Percentiles rank a stretch among this genome's conserved stretches.
These are phyloP conservation scores for Xylaria cubensis DNA, from an alignment of 495 filamentous ascomycete species.

Conservation along the genomic window DNA sequence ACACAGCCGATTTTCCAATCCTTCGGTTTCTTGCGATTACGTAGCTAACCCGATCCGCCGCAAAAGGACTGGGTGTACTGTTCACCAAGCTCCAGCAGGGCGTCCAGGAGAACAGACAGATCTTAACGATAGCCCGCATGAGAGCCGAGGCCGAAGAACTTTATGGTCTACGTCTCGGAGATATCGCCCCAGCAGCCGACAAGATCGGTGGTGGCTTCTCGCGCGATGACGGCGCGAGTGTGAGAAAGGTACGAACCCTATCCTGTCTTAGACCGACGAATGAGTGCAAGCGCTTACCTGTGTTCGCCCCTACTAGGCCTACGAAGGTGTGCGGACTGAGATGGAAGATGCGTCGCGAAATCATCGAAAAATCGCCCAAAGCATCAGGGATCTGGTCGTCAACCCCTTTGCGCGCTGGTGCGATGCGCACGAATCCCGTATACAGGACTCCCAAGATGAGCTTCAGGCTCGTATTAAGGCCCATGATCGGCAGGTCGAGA, in stretches of 20 bases:
- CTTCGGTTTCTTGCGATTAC: conserved; percentile 1
- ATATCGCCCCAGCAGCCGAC: conserved; percentile 84
- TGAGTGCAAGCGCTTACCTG: conserved; percentile 29
- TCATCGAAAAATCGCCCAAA: conserved; percentile 93
- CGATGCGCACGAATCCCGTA: conserved; percentile 87
- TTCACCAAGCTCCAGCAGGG: conserved; percentile 98
- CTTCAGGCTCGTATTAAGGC: conserved; percentile 87
- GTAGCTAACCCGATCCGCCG: conserved; percentile 20
- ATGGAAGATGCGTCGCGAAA: conserved; percentile 91
- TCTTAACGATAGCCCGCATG: conserved; percentile 88
- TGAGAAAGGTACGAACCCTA: conserved; percentile 75
- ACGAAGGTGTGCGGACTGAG: conserved; percentile 91
- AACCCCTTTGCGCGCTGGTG: conserved; percentile 94
- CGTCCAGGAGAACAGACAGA: conserved; percentile 90
- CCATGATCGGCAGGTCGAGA: conserved; percentile 89
- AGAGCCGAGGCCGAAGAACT: conserved; percentile 94
- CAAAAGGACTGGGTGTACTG: conserved; percentile 84
- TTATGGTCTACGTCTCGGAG: conserved; percentile 80
- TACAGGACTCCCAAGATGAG: conserved; percentile 93
- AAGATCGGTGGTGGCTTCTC: conserved; percentile 83
- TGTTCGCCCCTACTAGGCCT: conserved; percentile 66
- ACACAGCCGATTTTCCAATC: conserved; percentile 19
- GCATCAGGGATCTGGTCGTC: conserved; percentile 94
- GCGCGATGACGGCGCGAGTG: conserved; percentile 94
- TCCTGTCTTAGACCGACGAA: conserved; percentile 16